These are phyloP conservation scores for Fusarium gaditjirri DNA, from an alignment of 2,329 filamentous ascomycete genomes.

Conservation along the genomic window DNA sequence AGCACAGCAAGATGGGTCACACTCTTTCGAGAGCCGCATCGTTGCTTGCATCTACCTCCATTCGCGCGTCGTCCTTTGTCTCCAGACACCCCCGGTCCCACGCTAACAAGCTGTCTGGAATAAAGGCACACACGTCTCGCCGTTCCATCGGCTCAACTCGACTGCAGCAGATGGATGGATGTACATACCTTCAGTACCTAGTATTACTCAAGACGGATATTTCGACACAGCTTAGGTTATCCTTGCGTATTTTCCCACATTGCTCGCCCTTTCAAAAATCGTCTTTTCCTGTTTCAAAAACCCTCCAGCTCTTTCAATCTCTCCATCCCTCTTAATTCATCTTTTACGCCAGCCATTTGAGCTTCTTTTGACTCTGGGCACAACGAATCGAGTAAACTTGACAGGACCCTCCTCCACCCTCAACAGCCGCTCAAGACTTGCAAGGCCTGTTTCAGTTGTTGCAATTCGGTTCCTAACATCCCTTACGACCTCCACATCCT, in stretches of 20 bases:
- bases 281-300: conserved; percentile 30
- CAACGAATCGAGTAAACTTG: conserved; percentile 22
- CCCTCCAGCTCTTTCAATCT: conserved; percentile 7
- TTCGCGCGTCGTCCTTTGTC: conserved; percentile 52
- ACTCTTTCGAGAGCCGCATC: conserved; percentile 74
- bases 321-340: conserved; percentile 13
- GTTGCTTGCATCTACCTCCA: conserved; percentile 66
- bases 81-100: conserved; percentile 60
- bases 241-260: conserved; percentile 9
- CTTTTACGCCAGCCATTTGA: conserved; percentile 5
- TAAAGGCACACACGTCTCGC: conserved; percentile 69
- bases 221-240: conserved; percentile 26
- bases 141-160: conserved; percentile 59
- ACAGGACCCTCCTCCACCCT: conserved; percentile 23
- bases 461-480: conserved; percentile 24
- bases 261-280: conserved; percentile 5
- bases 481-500: conserved; percentile 24
- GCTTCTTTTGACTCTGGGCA: conserved; percentile 7
- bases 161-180: conserved; percentile 57
- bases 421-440: conserved; percentile 8
- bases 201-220: conserved; percentile 57
- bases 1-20: conserved; percentile 87
- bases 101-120: conserved; percentile 66
- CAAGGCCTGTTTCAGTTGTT: conserved; percentile 23
- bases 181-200: conserved; percentile 26